Evolutionary conservation across 2,329 filamentous ascomycete genomes (phyloP).

Genomic region (Ophiostoma ips): DNA sequence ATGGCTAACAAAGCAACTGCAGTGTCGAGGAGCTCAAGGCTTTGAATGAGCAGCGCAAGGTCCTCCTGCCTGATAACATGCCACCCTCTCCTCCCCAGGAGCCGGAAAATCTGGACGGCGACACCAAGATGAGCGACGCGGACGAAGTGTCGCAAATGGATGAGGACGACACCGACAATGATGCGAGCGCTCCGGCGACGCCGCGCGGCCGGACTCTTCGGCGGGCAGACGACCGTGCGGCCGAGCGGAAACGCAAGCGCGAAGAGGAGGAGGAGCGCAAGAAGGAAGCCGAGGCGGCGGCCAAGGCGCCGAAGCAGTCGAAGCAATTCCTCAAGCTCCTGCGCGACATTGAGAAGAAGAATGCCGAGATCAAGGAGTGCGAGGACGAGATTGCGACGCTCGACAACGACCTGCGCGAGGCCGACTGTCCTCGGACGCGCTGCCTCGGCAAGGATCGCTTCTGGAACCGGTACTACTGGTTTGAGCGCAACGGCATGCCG

Average conservation of each 20-base stretch:
- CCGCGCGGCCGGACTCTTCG: conserved; percentile 43
- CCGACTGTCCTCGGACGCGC: conserved; percentile 80
- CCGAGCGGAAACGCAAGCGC: conserved; percentile 65
- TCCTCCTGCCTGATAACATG: conserved; percentile 57
- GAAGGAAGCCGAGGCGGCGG: conserved; percentile 48
- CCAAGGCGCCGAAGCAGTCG: conserved; percentile 61
- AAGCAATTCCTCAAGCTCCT: conserved; percentile 81
- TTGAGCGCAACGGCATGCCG: conserved; percentile 96
- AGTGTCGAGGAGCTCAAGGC: conserved; percentile 53
- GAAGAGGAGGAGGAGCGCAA: conserved; percentile 55
- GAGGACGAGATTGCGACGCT: conserved; percentile 75
- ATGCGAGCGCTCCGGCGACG: conserved; percentile 40
- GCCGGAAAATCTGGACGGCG: conserved; percentile 34
- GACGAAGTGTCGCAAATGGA: conserved; percentile 49
- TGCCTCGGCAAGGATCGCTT: conserved; percentile 89
- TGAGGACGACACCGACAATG: conserved; percentile 52
- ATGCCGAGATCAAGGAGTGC: conserved; percentile 62
- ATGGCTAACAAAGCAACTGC: too few species aligned
- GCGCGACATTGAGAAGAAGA: conserved; percentile 80
- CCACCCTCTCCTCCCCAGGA: conserved; percentile 47
- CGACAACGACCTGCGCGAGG: conserved; percentile 86
- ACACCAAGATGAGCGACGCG: conserved; percentile 46
- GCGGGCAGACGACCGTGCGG: conserved; percentile 51
- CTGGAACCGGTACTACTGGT: conserved; percentile 99
- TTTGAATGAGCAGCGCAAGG: conserved; percentile 60